Conservation (phyloP, 305 asterid genomes). For the Solanum hybrid region DNA sequence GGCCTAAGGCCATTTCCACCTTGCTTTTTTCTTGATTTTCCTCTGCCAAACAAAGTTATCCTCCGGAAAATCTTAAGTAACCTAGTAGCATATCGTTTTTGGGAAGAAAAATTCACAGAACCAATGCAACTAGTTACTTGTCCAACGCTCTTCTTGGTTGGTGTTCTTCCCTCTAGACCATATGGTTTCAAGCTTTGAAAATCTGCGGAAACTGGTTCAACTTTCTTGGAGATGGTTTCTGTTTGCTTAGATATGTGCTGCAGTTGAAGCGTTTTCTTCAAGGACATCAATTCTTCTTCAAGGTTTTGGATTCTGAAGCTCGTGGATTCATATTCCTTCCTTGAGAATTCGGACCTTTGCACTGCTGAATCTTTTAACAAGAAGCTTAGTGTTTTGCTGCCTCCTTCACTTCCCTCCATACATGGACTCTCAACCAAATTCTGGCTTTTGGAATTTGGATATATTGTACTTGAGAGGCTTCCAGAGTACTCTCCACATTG, state of each 20-base stretch:
- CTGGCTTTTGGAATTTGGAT: constrained; percentile 42
- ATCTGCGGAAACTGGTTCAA: constrained; percentile 16
- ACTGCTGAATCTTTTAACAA: constrained; percentile 30
- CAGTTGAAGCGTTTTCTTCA: constrained; percentile 40
- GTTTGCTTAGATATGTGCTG: constrained; percentile 27
- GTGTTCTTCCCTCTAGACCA: constrained; percentile 27
- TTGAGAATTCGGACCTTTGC: constrained; percentile 19
- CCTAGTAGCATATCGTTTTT: constrained; percentile 37
- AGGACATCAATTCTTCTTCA: constrained; percentile 43
- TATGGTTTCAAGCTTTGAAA: constrained; percentile 7
- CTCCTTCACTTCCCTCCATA: constrained; percentile 24
- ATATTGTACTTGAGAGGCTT: constrained; percentile 39
- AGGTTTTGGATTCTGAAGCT: constrained; percentile 64
- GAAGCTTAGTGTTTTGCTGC: constrained; percentile 26
- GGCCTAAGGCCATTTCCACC: constrained; percentile 5
- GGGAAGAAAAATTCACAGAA: constrained; percentile 45
- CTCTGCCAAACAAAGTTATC: constrained; percentile 41
- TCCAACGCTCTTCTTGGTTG: constrained; percentile 34
- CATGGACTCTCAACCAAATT: constrained; percentile 32
- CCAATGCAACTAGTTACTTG: constrained; percentile 43
- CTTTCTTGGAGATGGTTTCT: constrained; percentile 12
- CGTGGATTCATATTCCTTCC: constrained; percentile 45
- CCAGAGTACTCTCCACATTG: constrained; percentile 36
- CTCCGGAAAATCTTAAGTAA: constrained; percentile 38
- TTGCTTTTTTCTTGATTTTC: constrained; percentile 33